Evolutionary conservation across 192 early-diverging fungal genomes (phyloP), one percentile per base, ranked within the genome.

Genomic region (Nowakowskiella sp.): DNA sequence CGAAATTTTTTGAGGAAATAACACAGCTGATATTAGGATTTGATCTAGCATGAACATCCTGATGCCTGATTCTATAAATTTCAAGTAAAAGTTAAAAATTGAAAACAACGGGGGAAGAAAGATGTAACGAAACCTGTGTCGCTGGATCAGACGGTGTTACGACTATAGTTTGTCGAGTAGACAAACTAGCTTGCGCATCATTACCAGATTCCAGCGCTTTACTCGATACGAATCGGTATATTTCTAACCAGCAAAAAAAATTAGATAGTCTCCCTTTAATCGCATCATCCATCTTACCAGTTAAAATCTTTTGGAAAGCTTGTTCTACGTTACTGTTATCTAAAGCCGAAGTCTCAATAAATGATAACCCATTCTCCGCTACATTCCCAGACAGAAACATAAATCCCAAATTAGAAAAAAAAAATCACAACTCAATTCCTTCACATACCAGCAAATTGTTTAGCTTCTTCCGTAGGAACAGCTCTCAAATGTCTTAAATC

Each of bases 291-390:
- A 5, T 19, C 48, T 19, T 84, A 85, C 89, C 90, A 42, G 91
- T 90, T 58, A 97, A 72, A 53, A 96, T 96, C 49, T 89, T 84
- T 68, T 94, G 89, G 73, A 98, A 97, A 24, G 91, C 85, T 31
- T 86, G 76, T 66, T 98, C 95, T 45, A 98, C 93, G 65, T 98
- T 98, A 76, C 81, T 91, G 16, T 87, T 78, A 61, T 98, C 93
- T 71, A 98, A 74, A 13, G 95, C 95, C 23, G 95, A 98, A 4
- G 95, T 97, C 68, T 99, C 95, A 51, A 99, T 99, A 64, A 99
- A 99, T 26, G 88, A 90, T 43, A 99, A 71, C 9, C 80, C 85
- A 58, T 97, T 95, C 63, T 96, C 92, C 39, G 87, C 74, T 86
- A 55, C 5, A n/a, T n/a, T n/a, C n/a, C n/a, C n/a, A n/a, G n/a